Evolutionary conservation across 1,284 basidiomycete genomes (phyloP), one percentile per base, ranked within the genome.

Genomic region (Malassezia obtusa): DNA sequence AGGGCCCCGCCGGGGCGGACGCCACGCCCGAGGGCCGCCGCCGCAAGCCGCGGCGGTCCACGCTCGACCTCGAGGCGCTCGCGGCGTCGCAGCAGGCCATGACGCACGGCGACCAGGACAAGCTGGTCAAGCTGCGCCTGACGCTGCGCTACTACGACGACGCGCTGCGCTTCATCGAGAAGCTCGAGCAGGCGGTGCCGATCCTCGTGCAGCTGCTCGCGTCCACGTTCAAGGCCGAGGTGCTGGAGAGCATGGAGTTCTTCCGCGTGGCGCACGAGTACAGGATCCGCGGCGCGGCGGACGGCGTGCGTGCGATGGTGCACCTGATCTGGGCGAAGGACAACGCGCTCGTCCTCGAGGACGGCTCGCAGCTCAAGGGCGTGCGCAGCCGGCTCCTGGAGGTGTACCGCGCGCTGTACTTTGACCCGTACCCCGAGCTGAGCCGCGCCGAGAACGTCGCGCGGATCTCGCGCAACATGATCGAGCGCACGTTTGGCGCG

Each of bases 291-390:
- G 81, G 81, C 30, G 63, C 61, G 46, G 45, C 17, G 26, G 54
- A 75, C 12, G 90, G 90, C 1, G 85, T 99, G 67, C 89, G 87
- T 77, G 87, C 85, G 68, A 98, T 98, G 92, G 75, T 99, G 6
- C 94, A 98, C 75, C 79, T 99, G 32, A 89, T 99, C 66, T 98
- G 94, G 94, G 82, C 83, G 12, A 98, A 96, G 73, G 92, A 96
- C 73, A 90, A 90, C 71, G 85, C 79, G 38, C 80, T 87, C 22
- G 86, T 86, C 12, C 81, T 82, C 19, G 88, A 89, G 68, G 68
- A 72, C 47, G 86, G 85, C 12, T 85, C 86, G 64, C 87, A 91
- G 69, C 76, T 90, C 45, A 94, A 91, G 73, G 89, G 90, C 15
- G 81, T 96, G 56, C 82, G 89, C 10, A 84, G 85, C 43, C 81